Evolutionary conservation across 306 rosid species (phyloP), one percentile per base, ranked within the genome.

Genomic region (Benincasa hispida): DNA sequence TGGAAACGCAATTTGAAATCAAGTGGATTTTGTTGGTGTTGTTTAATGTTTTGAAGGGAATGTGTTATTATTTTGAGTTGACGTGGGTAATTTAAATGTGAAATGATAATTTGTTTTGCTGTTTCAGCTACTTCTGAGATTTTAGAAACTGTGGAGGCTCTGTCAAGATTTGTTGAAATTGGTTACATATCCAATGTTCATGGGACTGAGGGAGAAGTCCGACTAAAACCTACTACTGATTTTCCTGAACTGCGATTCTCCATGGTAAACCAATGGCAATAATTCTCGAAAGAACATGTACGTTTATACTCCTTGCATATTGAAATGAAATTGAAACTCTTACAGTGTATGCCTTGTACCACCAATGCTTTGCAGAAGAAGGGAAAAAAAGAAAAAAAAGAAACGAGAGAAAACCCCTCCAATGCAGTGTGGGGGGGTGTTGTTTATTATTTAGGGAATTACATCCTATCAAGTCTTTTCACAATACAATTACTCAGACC

Each of bases 171-270:
- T 37, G 80, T 92, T 75, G 89, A 89, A 48, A 86, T 94, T 80
- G 99, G 97, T 42, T 88, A 94, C 35, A 56, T 94, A 74, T 63
- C 89, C 10, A 87, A 88, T 66, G 90, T 87, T 81, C 98, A 94
- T 22, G 97, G 98, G 68, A 82, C 88, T 80, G 82, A 87, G 48
- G 99, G 99, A 70, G 89, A 92, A 82, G 48, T 88, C 77, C 92
- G 97, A 60, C 93, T 92, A 54, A 92, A 86, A 14, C 84, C 95
- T 8, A 79, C 50, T 83, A 92, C 96, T 1, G 99, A 82, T 83
- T 90, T 92, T 81, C 97, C 99, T 81, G 91, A 90, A 82, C 76
- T 94, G 72, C 89, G 96, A 8, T 89, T 94, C 79, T 82, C 91
- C 35, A 74, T 85, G 81, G 98, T 93, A 87, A 54, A 68, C 70